Conservation (phyloP, 345 rosid genomes). For the Combretum micranthum region DNA sequence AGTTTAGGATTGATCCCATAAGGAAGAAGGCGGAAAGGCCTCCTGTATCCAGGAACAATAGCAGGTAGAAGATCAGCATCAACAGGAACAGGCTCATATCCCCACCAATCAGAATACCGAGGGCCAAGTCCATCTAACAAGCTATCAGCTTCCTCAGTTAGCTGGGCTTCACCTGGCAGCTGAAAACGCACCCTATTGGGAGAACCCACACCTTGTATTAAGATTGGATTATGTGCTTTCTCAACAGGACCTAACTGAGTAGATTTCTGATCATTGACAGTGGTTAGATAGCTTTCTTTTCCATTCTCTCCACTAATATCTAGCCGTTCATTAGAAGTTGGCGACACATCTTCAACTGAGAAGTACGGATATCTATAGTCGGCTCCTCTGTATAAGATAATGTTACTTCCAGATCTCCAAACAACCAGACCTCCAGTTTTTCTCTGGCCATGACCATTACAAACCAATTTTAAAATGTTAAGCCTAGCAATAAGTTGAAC, state of each 20-base stretch:
- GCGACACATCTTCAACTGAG: conserved; percentile 24
- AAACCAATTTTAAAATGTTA: conserved; percentile 2
- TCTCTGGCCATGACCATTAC: conserved; percentile 28
- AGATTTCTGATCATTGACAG: conserved; percentile 13
- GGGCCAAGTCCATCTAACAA: conserved; percentile 90
- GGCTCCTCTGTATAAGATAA: conserved; percentile 72
- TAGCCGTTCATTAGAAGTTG: conserved; percentile 10
- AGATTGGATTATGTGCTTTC: conserved; percentile 21
- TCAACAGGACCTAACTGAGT: conserved; percentile 15
- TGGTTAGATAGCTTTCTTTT: conserved; percentile 20
- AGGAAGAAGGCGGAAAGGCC: conserved; percentile 94
- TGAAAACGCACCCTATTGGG: conserved; percentile 73
- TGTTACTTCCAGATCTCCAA: conserved; percentile 90
- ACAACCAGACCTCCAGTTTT: conserved; percentile 95
- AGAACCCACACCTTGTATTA: conserved; percentile 65
- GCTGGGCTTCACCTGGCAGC: conserved; percentile 67
- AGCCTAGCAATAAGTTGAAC: not conserved
- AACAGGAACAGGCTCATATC: conserved; percentile 83
- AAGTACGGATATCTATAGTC: conserved; percentile 85
- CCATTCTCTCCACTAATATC: conserved; percentile 19
- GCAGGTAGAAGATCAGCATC: conserved; percentile 94
- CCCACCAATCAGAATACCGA: conserved; percentile 91
- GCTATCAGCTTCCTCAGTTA: conserved; percentile 67
- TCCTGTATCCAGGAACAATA: conserved; percentile 59
- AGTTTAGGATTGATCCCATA: conserved; percentile 69